These are phyloP conservation scores for Corymbia calophylla DNA, from an alignment of 441 rosid species.

Conservation along the genomic window DNA sequence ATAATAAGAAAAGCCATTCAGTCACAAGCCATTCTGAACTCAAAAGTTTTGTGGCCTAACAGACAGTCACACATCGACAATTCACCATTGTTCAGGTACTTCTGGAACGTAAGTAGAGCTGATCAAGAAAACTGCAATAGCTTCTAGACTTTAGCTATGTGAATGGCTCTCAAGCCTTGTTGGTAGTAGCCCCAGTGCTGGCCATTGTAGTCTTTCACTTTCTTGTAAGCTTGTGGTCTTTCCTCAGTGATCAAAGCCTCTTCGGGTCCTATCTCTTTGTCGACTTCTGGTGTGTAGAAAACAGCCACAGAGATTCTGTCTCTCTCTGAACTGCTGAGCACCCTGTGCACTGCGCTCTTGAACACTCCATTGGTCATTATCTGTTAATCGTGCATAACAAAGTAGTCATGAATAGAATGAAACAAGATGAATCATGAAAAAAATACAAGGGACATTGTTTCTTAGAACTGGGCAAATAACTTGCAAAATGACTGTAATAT, in stretches of 20 bases:
- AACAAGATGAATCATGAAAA: not conserved
- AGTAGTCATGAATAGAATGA: not conserved
- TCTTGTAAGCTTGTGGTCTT: constrained; percentile 28
- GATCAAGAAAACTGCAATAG: not conserved
- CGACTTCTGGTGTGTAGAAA: constrained; percentile 31
- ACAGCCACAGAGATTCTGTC: constrained; percentile 30
- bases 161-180: constrained; percentile 33
- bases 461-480: not conserved
- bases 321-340: constrained; percentile 21
- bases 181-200: constrained; percentile 31
- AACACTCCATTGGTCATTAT: constrained; percentile 41
- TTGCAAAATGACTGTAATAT: not conserved
- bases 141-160: constrained; percentile 19
- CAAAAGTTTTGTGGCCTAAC: not conserved
- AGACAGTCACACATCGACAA: not conserved
- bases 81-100: not conserved
- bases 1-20: no score
- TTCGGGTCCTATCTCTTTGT: constrained; percentile 35
- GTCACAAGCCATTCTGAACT: not conserved
- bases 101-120: not conserved
- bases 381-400: constrained; percentile 8
- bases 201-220: constrained; percentile 23
- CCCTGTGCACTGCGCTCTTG: constrained; percentile 47
- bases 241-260: constrained; percentile 25
- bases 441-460: not conserved